Conservation (phyloP, 352 stramenopile genomes). For the Blastocystis hominis region DNA sequence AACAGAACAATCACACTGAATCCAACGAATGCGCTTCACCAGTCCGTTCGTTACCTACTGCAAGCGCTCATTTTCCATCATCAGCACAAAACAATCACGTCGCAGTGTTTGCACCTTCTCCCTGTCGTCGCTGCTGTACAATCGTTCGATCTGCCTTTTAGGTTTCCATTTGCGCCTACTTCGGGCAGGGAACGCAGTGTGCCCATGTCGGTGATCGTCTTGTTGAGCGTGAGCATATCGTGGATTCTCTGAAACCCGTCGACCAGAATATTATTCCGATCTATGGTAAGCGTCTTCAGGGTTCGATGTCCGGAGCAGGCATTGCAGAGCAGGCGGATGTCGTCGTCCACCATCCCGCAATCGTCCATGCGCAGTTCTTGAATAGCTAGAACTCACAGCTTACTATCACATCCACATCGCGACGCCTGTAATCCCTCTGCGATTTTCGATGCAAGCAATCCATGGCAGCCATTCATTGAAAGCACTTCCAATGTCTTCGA, state of each 20-base stretch:
- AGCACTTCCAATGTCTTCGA: background rate
- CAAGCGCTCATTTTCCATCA: slow-evolving; percentile 1
- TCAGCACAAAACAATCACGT: background rate
- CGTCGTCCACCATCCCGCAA: slow-evolving; percentile 32
- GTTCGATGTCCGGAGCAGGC: background rate
- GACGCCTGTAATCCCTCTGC: background rate
- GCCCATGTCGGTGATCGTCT: background rate
- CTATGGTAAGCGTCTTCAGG: background rate
- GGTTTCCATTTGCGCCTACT: background rate
- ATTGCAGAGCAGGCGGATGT: background rate
- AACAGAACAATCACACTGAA: background rate
- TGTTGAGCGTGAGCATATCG: background rate
- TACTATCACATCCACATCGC: no score
- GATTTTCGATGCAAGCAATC: background rate
- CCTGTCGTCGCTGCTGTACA: background rate
- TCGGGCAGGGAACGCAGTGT: background rate
- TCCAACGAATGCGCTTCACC: background rate
- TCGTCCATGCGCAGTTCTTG: slow-evolving; percentile 21
- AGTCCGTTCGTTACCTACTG: background rate
- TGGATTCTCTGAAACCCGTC: background rate
- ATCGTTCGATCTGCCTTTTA: background rate
- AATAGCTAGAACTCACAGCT: background rate
- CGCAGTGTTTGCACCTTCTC: background rate
- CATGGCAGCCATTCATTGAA: background rate
- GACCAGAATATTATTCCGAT: slow-evolving; percentile 3